Base-by-base conservation (phyloP, 768 basidiomycete species). In the Kwoniella heveanensis region DNA sequence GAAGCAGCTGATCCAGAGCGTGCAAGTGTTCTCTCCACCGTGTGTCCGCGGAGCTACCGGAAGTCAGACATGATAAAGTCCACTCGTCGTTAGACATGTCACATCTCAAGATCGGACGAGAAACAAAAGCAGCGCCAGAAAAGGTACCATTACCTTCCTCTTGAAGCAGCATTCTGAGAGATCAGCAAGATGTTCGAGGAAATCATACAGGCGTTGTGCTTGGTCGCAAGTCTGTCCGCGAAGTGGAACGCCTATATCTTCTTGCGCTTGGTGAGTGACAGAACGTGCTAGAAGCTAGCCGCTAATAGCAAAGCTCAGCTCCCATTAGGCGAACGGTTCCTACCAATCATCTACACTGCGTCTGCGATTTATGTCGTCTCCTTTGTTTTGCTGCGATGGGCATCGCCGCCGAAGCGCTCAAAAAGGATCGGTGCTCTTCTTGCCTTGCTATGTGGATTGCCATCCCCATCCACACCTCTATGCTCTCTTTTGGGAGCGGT, bases 161-260 rank as follows among this genome's bases (percentile, higher is more conserved):
- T n/a, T n/a, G n/a, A n/a, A n/a, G n/a, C n/a, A n/a, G n/a, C n/a
- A n/a, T n/a, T 44, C 39, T 44, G 39, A 26, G 9, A n/a, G 10
- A 19, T 29, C 30, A 29, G 2, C 52, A 53, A 8, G 13, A 29
- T 26, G 25, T 39, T 46, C 32, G 37, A 21, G 25, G 24, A 44
- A 24, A 15, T 47, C 39, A 3, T 57, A 22, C 55, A 26, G 19
- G 39, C 24, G 7, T 7, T 21, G 17, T 57, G 55, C 27, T 15
- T 44, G n/a, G 55, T 24, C 12, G 39, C 55, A 21, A 57, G 55
- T 44, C 29, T 57, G 24, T 37, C 36, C 25, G n/a, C 55, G 1
- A 57, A 57, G 26, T 57, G 55, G 55, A 21, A 57, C 44, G 55
- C 55, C 2, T 57, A 57, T 36, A 21, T 57, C 22, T 57, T 57